A percentile compares a stretch with the other conserved stretches of the same genome.
Evolutionary conservation across 2,329 filamentous ascomycete genomes (phyloP).

Genomic region (Beauveria medogensis): DNA sequence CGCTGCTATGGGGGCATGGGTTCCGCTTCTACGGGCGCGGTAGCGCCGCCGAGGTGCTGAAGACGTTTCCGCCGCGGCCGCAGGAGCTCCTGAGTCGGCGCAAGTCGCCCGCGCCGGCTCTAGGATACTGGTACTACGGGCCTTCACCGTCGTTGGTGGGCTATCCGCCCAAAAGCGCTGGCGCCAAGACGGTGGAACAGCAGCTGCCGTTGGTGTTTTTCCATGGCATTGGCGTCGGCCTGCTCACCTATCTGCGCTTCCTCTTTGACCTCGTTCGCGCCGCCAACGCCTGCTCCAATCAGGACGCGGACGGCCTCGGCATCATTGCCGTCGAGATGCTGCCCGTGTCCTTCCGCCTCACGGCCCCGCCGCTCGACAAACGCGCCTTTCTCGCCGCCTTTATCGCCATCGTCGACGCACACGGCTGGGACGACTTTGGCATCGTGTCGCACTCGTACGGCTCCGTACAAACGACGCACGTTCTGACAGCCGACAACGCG

Average conservation of each 20-base stretch:
- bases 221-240: slow-evolving; percentile 62
- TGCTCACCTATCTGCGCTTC: slow-evolving; percentile 54
- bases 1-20: slow-evolving; percentile 36
- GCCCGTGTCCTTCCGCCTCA: slow-evolving; percentile 56
- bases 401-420: slow-evolving; percentile 45
- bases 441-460: slow-evolving; percentile 59
- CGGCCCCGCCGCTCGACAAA: slow-evolving; percentile 40
- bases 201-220: slow-evolving; percentile 57
- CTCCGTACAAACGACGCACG: slow-evolving; percentile 53
- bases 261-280: slow-evolving; percentile 40
- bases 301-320: slow-evolving; percentile 39
- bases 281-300: slow-evolving; percentile 11
- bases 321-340: slow-evolving; percentile 60
- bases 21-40: slow-evolving; percentile 45
- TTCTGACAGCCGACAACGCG: slow-evolving; percentile 39
- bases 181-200: slow-evolving; percentile 17
- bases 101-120: slow-evolving; percentile 37
- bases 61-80: slow-evolving; percentile 51
- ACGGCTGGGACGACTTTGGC: slow-evolving; percentile 50
- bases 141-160: neutral
- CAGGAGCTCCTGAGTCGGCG: slow-evolving; percentile 37
- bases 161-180: no score
- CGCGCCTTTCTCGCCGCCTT: slow-evolving; percentile 50
- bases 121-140: slow-evolving; percentile 54
- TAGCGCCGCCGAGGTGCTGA: slow-evolving; percentile 17